Evolutionary conservation across 345 rosid species (phyloP).

Genomic region (Atalantia buxifolia): DNA sequence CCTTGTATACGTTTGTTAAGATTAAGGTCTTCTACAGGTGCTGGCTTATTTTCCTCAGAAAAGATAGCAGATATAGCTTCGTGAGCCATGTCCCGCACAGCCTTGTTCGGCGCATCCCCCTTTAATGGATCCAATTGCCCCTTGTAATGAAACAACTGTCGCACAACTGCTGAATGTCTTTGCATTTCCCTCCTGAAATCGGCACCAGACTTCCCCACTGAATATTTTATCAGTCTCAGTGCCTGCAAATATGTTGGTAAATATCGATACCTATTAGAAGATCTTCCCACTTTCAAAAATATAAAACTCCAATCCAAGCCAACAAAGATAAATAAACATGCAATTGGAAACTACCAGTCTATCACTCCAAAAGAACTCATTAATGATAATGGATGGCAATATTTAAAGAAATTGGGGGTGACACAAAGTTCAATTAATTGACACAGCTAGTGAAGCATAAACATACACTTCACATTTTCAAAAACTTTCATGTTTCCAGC

Average conservation of each 20-base stretch:
- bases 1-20: conserved; percentile 81
- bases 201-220: conserved; percentile 79
- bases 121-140: conserved; percentile 86
- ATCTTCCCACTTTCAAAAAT: background rate
- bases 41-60: conserved; percentile 62
- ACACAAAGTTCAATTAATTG: background rate
- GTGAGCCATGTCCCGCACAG: conserved; percentile 85
- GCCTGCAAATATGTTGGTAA: conserved; percentile 42
- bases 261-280: conserved; percentile 1
- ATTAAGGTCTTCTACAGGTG: conserved; percentile 55
- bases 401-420: background rate
- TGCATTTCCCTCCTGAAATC: conserved; percentile 98
- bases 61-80: conserved; percentile 82
- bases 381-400: background rate
- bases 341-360: background rate
- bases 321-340: background rate
- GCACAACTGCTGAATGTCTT: conserved; percentile 75
- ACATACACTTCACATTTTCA: background rate
- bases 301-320: background rate
- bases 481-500: background rate
- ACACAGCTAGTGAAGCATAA: background rate
- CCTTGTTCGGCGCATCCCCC: conserved; percentile 95
- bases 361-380: background rate
- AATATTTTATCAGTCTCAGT: conserved; percentile 81
- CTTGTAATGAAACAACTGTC: conserved; percentile 80